Base-by-base conservation (phyloP, 129 eudicot genomes). In the Ambrosia trifida region DNA sequence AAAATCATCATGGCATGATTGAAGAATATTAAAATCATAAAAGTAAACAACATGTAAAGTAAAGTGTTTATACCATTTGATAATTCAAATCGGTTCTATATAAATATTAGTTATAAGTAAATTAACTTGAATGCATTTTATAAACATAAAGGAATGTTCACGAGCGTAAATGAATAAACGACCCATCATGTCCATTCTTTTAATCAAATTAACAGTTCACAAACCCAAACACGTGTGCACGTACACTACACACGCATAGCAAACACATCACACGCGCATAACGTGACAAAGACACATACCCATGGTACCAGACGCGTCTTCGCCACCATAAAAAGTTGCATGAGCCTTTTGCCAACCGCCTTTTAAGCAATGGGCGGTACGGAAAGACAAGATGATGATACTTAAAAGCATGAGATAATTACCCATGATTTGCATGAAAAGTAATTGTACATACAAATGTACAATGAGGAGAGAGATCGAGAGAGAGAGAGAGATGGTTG, bases 301-400 rank as follows among this genome's bases (percentile, higher is more conserved):
- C 83, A 79, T 79, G 36, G 83, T 79, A 52, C 83, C 83, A 31
- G 83, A 79, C 14, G 83, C 79, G n/a, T 79, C 83, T 14, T 79
- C 66, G 3, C 83, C 83, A 51, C 83, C 83, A 10, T 79, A 73
- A 59, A 79, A 79, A 18, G 83, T 73, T 1, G 83, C 83, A 68
- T 79, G 83, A 24, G 83, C 79, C 60, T 62, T 68, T 10, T 82
- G 84, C 95, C 95, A 87, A 43, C 82, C 82, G 9, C 84, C 70
- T 59, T 58, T 49, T 33, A 60, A 20, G 43, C 80, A 82, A 60
- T 59, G 57, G 33, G 47, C 20, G 56, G 68, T 68, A 41, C 53
- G 69, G 45, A 72, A 57, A 64, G 60, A 76, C 30, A 76, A 43
- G 30, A 70, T 9, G 72, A 64, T 49, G n/a, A 72, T 18, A 24